Conservation (phyloP, 257 asterid genomes). For the Eucommia ulmoides region DNA sequence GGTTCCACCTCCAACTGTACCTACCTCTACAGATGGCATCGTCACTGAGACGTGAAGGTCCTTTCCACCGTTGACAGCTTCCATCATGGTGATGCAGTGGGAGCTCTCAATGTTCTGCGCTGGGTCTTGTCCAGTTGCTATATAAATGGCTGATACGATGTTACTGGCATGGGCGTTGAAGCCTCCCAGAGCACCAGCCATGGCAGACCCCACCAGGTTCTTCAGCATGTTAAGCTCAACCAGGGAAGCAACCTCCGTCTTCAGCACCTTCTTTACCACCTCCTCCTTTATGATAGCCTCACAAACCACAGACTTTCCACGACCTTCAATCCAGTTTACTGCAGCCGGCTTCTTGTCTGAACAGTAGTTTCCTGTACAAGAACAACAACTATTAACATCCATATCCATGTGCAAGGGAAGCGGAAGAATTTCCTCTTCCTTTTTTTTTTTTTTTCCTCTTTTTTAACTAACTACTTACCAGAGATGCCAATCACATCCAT, state of each 20-base stretch:
- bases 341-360: slow-evolving; percentile 37
- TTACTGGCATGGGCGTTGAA: slow-evolving; percentile 39
- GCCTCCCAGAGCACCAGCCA: slow-evolving; percentile 35
- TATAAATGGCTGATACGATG: slow-evolving; percentile 24
- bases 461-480: no score
- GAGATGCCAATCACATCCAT: slow-evolving; percentile 40
- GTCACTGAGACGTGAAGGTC: slow-evolving; percentile 36
- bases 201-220: slow-evolving; percentile 9
- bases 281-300: background rate
- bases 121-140: slow-evolving; percentile 36
- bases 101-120: slow-evolving; percentile 8
- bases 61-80: slow-evolving; percentile 26
- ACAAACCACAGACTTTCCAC: slow-evolving; percentile 16
- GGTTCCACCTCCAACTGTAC: slow-evolving; percentile 14
- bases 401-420: no score
- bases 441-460: no score
- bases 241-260: slow-evolving; percentile 25
- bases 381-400: no score
- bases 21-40: slow-evolving; percentile 34
- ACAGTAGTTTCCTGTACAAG: slow-evolving; percentile 21
- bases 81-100: slow-evolving; percentile 37
- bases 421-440: no score
- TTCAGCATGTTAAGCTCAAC: slow-evolving; percentile 34
- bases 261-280: slow-evolving; percentile 25
- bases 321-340: slow-evolving; percentile 32